Evolutionary conservation across 108 stramenopile genomes (phyloP), one percentile per base, ranked within the genome.

Genomic region (Cyclotella cryptica): DNA sequence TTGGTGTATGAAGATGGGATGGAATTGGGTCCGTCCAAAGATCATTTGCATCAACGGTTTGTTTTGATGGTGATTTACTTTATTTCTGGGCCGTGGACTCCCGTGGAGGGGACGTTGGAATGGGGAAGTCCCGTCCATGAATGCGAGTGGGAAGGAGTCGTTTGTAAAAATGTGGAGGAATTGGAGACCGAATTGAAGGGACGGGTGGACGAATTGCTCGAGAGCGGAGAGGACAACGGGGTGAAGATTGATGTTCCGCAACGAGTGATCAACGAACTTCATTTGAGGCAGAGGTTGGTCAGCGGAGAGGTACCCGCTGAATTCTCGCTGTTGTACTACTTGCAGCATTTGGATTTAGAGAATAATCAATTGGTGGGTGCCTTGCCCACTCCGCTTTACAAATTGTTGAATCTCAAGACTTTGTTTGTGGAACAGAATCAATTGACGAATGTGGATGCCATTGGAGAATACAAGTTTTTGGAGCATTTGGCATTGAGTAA

Each of bases 51-150:
- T 72, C 81, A 83, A 39, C 47, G 81, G 27, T 83, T 77, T 39
- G 76, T 83, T 7, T 49, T 77, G 15, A 83, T 83, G 81, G 81
- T 83, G 26, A 78, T 83, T 65, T 83, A 83, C 43, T 83, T 83
- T 19, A 73, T 73, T 52, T 30, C 26, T 53, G 79, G 79, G 24
- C 79, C 79, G 66, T 80, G 79, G 77, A 72, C 81, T 26, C 75
- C 77, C 3, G 66, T 83, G 65, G 77, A 68, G 54, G 71, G 77
- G 14, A 30, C 60, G 49, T 65, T 83, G 70, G 81, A 83, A 64
- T 83, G 81, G 81, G 81, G 81, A 0, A 49, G 45, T 26, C 76
- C 76, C 3, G 81, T 83, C 3, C 81, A 83, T 49, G 81, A 83
- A 28, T 83, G 81, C 54, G 81, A 83, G 44, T 83, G 81, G 81